phyloP scores from a whole-genome alignment of 1,284 basidiomycete genomes.

The Pseudozyma thailandica region DNA sequence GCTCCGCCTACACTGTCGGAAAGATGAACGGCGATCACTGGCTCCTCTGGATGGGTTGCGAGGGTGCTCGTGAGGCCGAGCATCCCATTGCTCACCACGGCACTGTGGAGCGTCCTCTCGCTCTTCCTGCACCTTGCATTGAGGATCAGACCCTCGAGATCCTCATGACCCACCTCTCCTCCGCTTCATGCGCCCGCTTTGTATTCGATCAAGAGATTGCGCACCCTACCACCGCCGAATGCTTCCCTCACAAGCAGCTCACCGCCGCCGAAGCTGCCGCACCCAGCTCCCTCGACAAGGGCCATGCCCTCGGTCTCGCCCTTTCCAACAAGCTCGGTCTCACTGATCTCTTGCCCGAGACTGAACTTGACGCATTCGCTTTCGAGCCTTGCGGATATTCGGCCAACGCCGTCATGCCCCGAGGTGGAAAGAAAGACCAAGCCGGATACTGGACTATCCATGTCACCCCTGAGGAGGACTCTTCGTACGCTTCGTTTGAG shows the following conservation, averaged over 20 bases:
- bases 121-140: slow-evolving; percentile 42
- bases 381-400: slow-evolving; percentile 97
- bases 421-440: slow-evolving; percentile 37
- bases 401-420: slow-evolving; percentile 80
- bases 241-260: slow-evolving; percentile 37
- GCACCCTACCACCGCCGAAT: slow-evolving; percentile 44
- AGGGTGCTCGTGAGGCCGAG: slow-evolving; percentile 54
- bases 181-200: slow-evolving; percentile 80
- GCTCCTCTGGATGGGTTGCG: slow-evolving; percentile 79
- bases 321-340: slow-evolving; percentile 85
- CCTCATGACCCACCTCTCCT: slow-evolving; percentile 93
- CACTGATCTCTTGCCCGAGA: slow-evolving; percentile 82
- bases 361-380: slow-evolving; percentile 89
- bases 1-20: slow-evolving; percentile 94
- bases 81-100: slow-evolving; percentile 33
- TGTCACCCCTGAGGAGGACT: slow-evolving; percentile 96
- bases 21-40: slow-evolving; percentile 99
- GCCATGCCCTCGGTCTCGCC: slow-evolving; percentile 75
- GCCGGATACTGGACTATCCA: slow-evolving; percentile 91
- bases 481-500: slow-evolving; percentile 98
- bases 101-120: slow-evolving; percentile 45
- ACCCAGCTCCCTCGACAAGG: slow-evolving; percentile 43
- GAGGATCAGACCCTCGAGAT: slow-evolving; percentile 95
- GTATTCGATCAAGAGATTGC: slow-evolving; percentile 72
- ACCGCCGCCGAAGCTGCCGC: slow-evolving; percentile 11